Base-by-base conservation (phyloP, 176 grass and related monocot genomes). In the Pharus latifolius region DNA sequence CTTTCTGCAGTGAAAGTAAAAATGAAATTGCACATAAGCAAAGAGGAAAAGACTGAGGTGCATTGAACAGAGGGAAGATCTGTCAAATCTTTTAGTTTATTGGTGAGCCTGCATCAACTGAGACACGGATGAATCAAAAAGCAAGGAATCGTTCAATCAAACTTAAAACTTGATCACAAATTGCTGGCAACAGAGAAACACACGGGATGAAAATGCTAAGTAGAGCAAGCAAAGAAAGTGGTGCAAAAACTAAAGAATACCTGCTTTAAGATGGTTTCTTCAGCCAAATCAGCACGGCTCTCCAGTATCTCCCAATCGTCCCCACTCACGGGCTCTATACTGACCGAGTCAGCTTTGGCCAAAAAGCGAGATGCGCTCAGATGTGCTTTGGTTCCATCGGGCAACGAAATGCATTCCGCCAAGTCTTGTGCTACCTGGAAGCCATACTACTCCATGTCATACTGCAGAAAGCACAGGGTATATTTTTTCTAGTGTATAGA, bases 231-330 rank as follows among this genome's bases (percentile, higher is more conserved):
- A 67, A 57, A 82, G 23, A 41, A 49, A 40, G 14, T 40, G 6
- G 9, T 34, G 45, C 11, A 29, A 17, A 47, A n/a, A 62, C 7
- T 2, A 43, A 30, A 68, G 2, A 57, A 24, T 24, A 96, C 94
- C 87, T 98, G 94, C 69, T 82, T 87, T 75, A 98, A 91, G 63
- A 98, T 81, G 49, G 77, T 74, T 51, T 93, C 90, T 88, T 98
- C 90, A 75, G 95, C 95, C 67, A 89, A 77, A 32, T 91, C 82
- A 54, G 95, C 85, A 57, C 85, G 84, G 57, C 79, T 88, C 64
- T 93, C 90, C 52, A 98, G 63, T 85, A 98, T 98, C 75, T 98
- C 95, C 95, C 95, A 98, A 57, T 98, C 95, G 71, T 98, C 90
- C 80, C 91, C 95, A 25, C 81, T 79, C 38, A 59, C 82, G 4